These are phyloP conservation scores for Mesembryanthemum crystallinum DNA, from an alignment of 148 eudicot species.

Conservation along the genomic window DNA sequence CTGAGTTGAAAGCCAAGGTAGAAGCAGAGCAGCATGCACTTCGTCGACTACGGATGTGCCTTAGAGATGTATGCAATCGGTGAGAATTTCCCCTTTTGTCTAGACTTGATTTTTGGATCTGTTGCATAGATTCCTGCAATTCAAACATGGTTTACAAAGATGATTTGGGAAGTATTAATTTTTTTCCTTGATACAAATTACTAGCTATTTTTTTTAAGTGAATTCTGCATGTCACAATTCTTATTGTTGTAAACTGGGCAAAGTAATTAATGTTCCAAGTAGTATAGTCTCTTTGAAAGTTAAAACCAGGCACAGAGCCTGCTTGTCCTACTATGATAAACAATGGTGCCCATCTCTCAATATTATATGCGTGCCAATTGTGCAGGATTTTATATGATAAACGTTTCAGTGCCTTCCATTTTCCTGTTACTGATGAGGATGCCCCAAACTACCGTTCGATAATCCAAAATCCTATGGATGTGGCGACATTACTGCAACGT, in stretches of 20 bases:
- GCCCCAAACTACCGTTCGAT: slow-evolving; percentile 93
- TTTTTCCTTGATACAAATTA: no score
- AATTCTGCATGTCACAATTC: no score
- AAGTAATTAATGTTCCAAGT: not conserved
- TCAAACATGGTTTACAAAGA: not conserved
- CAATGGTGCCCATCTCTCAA: slow-evolving; percentile 4
- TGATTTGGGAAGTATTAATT: not conserved
- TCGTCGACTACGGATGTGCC: slow-evolving; percentile 95
- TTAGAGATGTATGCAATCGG: slow-evolving; percentile 98
- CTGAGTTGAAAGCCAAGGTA: slow-evolving; percentile 86
- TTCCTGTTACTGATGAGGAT: slow-evolving; percentile 92
- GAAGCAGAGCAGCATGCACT: slow-evolving; percentile 98
- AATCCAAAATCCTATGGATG: slow-evolving; percentile 93
- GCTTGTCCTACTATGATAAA: not conserved
- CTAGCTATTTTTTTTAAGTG: no score
- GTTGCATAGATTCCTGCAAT: not conserved
- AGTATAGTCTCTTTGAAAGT: not conserved
- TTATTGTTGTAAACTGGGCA: not conserved
- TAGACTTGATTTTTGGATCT: not conserved
- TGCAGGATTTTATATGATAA: slow-evolving; percentile 95
- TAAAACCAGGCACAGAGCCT: not conserved
- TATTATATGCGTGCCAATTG: slow-evolving; percentile 8
- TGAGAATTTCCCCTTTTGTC: slow-evolving; percentile 28
- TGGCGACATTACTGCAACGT: slow-evolving; percentile 83
- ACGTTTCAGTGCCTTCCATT: slow-evolving; percentile 90